Percentiles rank a stretch among this genome's conserved stretches.
phyloP scores from a whole-genome alignment of 1,284 basidiomycete genomes.

The Apiotrichum akiyoshidainum region DNA sequence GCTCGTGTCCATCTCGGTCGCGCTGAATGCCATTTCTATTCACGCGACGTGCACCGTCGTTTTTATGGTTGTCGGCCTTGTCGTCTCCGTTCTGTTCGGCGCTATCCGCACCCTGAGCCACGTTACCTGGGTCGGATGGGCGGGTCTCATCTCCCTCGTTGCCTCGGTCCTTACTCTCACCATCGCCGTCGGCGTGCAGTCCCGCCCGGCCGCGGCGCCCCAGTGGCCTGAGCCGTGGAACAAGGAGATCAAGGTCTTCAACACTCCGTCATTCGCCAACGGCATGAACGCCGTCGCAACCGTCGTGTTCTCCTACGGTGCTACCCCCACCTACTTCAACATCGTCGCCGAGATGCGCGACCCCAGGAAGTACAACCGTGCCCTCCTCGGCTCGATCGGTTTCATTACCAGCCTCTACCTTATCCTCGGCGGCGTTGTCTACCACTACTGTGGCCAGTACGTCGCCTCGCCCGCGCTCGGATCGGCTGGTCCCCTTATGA shows the following conservation, averaged over 20 bases:
- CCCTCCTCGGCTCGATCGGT: slow-evolving; percentile 31
- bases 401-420: slow-evolving; percentile 38
- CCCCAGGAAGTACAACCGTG: slow-evolving; percentile 32
- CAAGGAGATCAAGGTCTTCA: slow-evolving; percentile 32
- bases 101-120: slow-evolving; percentile 44
- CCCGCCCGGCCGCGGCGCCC: slow-evolving; percentile 36
- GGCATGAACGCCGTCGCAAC: slow-evolving; percentile 39
- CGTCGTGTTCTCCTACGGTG: slow-evolving; percentile 39
- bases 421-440: slow-evolving; percentile 22
- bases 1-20: slow-evolving; percentile 25
- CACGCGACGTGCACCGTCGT: slow-evolving; percentile 30
- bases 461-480: slow-evolving; percentile 44
- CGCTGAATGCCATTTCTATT: slow-evolving; percentile 24
- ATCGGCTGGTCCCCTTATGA: slow-evolving; percentile 45
- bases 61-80: slow-evolving; percentile 38
- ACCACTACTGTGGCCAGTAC: slow-evolving; percentile 21
- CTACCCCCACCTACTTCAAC: slow-evolving; percentile 37
- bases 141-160: slow-evolving; percentile 34
- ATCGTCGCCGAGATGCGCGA: slow-evolving; percentile 47
- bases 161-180: slow-evolving; percentile 46
- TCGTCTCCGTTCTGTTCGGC: slow-evolving; percentile 36
- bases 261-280: slow-evolving; percentile 29
- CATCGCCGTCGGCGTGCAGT: slow-evolving; percentile 46
- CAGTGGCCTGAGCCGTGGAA: slow-evolving; percentile 27
- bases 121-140: slow-evolving; percentile 49